Evolutionary conservation across 768 basidiomycete genomes (phyloP).

Genomic region (Lyophyllum decastes): DNA sequence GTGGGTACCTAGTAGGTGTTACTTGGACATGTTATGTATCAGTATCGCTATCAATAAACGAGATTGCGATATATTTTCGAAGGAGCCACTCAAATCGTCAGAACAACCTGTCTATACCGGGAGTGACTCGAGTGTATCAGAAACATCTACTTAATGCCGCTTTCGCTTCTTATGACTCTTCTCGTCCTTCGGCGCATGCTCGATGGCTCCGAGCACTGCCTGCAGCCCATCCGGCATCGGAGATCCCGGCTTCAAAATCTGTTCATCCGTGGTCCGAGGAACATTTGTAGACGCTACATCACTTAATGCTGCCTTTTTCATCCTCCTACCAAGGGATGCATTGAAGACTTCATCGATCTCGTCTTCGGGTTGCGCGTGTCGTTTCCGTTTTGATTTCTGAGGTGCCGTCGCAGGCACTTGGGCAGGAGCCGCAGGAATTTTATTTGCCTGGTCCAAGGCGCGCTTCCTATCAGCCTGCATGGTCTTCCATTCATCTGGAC

Average conservation of each 20-base stretch:
- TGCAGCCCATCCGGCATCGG: slow-evolving; percentile 40
- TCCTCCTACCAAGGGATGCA: slow-evolving; percentile 53
- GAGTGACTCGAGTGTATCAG: not conserved
- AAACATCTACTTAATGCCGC: not conserved
- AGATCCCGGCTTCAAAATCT: slow-evolving; percentile 8
- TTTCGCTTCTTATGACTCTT: slow-evolving; percentile 30
- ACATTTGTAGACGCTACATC: slow-evolving; percentile 1
- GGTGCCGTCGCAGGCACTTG: slow-evolving; percentile 1
- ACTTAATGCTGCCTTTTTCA: slow-evolving; percentile 54
- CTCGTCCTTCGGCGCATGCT: slow-evolving; percentile 52
- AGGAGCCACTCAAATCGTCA: not conserved
- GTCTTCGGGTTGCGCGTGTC: slow-evolving; percentile 46
- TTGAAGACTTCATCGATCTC: slow-evolving; percentile 81
- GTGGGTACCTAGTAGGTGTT: not conserved
- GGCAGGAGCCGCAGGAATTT: not conserved
- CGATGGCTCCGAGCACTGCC: slow-evolving; percentile 61
- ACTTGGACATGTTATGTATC: not conserved
- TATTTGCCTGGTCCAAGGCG: slow-evolving; percentile 16
- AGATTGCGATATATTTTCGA: not conserved
- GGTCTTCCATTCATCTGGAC: slow-evolving; percentile 84
- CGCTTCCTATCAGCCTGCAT: slow-evolving; percentile 54
- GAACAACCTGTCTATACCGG: not conserved
- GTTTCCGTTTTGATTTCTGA: slow-evolving; percentile 38
- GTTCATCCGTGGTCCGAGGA: slow-evolving; percentile 10
- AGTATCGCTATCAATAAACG: not conserved